Evolutionary conservation across 2,329 filamentous ascomycete genomes (phyloP), one percentile per base, ranked within the genome.

Genomic region (Diplodia corticola): DNA sequence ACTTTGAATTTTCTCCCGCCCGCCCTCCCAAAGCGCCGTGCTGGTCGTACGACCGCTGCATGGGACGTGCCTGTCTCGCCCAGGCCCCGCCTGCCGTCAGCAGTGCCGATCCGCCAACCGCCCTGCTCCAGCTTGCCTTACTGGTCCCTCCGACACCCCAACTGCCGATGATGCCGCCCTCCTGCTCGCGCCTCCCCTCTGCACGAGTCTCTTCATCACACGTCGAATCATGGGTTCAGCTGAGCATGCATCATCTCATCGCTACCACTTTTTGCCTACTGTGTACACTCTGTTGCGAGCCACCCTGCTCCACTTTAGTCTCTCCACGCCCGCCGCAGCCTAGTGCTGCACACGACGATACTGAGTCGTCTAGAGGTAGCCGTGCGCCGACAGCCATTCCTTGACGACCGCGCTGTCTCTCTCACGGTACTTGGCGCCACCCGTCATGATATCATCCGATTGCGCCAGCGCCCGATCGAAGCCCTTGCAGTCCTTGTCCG

Each of bases 391-490:
- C 71, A 98, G 80, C 93, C 94, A 98, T 80, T 93, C 91, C 78
- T 89, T 84, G 64, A 97, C 85, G 51, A 85, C 81, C 63, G 82
- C 83, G 66, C 87, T 84, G 77, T 98, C 95, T 65, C 95, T 86
- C 77, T 88, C 82, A 76, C 88, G 89, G 82, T 97, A 99, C 48
- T 87, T 87, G 4, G 92, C 92, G 73, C 93, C 89, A 12, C 91
- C 92, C 49, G 89, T 86, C 70, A 98, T 91, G 69, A 89, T 93
- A 76, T 98, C 95, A 76, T 89, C 89, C 69, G 94, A 89, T 70
- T 96, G 92, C 70, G 90, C 89, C 61, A 99, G 80, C 4, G 92
- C 93, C 65, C 95, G 89, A 76, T 96, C 91, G 78, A 93, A 98
- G 57, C 89, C 91, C 73, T 88, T 88, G 20, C 91, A 94, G 74